phyloP scores from a whole-genome alignment of 257 asterid species.

The Capsicum chinense region DNA sequence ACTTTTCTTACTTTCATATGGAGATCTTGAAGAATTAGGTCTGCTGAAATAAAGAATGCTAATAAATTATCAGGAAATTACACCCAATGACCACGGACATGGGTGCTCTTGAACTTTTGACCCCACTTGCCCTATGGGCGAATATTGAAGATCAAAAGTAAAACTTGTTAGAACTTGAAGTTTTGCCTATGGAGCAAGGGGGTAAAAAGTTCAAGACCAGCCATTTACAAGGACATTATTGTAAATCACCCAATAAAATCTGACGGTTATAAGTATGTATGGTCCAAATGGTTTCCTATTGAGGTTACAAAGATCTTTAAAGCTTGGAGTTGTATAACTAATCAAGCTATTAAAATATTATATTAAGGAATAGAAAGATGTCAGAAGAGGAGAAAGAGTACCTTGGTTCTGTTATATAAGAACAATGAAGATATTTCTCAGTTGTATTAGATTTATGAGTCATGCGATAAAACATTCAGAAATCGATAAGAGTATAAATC shows the following conservation, averaged over 20 bases:
- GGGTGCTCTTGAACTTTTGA: background rate
- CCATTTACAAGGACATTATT: background rate
- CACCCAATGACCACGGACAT: background rate
- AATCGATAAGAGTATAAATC: slow-evolving; percentile 5
- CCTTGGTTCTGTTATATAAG: background rate
- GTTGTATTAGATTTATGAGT: background rate
- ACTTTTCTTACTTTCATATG: background rate
- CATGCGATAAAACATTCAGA: background rate
- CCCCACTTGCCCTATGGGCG: background rate
- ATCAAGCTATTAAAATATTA: background rate
- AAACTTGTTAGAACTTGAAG: slow-evolving; percentile 8
- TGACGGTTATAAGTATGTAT: background rate
- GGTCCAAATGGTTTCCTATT: background rate
- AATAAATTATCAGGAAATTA: background rate
- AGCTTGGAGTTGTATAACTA: background rate
- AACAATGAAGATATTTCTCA: background rate
- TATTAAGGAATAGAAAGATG: background rate
- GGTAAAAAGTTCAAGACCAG: background rate
- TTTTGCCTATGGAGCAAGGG: background rate
- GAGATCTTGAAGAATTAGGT: background rate
- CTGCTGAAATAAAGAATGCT: slow-evolving; percentile 5
- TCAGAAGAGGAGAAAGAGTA: background rate
- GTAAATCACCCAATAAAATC: slow-evolving; percentile 2
- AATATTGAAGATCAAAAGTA: slow-evolving; percentile 2
- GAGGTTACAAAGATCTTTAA: slow-evolving; percentile 4